Evolutionary conservation across 441 rosid species (phyloP).

Genomic region (Jatropha multifida): DNA sequence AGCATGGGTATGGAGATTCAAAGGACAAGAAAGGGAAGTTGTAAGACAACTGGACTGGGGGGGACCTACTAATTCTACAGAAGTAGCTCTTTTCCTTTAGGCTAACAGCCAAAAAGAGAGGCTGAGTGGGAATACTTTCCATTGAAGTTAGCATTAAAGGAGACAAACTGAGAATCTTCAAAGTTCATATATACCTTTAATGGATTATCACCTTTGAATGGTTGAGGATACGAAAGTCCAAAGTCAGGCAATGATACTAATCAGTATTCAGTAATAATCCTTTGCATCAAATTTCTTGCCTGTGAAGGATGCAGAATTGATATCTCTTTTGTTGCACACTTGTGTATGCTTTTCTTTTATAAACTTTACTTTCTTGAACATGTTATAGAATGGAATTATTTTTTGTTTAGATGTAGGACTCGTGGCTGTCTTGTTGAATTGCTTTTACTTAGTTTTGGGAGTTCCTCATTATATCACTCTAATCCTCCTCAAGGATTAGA

Average conservation of each 20-base stretch:
- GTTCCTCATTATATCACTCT: background rate
- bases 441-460: background rate
- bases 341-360: background rate
- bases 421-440: background rate
- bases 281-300: constrained; percentile 20
- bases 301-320: background rate
- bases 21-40: constrained; percentile 16
- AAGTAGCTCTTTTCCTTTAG: constrained; percentile 27
- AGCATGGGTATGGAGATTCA: constrained; percentile 8
- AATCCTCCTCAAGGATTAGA: background rate
- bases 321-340: constrained; percentile 17
- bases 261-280: constrained; percentile 1
- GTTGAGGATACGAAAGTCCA: background rate
- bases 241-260: constrained; percentile 8
- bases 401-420: background rate
- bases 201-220: constrained; percentile 16
- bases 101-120: constrained; percentile 34
- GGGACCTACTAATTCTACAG: constrained; percentile 25
- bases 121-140: constrained; percentile 35
- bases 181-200: constrained; percentile 19
- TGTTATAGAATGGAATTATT: background rate
- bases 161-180: constrained; percentile 36
- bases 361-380: background rate
- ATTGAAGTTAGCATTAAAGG: constrained; percentile 28
- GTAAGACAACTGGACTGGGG: constrained; percentile 11